Evolutionary conservation across 805 yeast species (phyloP).

Genomic region (Komagataella mondaviorum): DNA sequence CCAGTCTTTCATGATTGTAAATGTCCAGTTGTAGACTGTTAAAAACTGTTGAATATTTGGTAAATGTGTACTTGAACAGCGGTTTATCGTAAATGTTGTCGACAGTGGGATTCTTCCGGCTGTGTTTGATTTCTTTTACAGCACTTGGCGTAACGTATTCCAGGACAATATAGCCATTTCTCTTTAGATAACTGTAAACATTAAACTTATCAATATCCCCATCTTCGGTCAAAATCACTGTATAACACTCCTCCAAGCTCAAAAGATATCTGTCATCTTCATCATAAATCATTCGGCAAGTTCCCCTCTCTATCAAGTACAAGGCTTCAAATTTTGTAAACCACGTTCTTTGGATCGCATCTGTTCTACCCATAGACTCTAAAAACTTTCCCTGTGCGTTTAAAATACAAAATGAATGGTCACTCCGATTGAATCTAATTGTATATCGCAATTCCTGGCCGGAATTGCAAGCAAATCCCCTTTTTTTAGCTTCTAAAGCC

Average conservation of each 20-base stretch:
- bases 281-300: constrained; percentile 18
- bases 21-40: not conserved
- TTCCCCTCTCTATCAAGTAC: constrained; percentile 75
- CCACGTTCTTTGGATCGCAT: constrained; percentile 29
- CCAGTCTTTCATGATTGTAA: not conserved
- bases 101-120: not conserved
- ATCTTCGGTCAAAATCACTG: constrained; percentile 27
- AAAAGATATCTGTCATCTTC: constrained; percentile 20
- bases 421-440: constrained; percentile 11
- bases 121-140: not conserved
- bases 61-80: not conserved
- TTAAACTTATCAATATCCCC: constrained; percentile 40
- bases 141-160: constrained; percentile 7
- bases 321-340: constrained; percentile 56
- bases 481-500: constrained; percentile 33
- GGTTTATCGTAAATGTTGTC: not conserved
- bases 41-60: not conserved
- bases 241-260: constrained; percentile 52
- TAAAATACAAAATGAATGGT: constrained; percentile 15
- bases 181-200: constrained; percentile 61
- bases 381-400: constrained; percentile 60
- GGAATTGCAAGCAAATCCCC: constrained; percentile 24
- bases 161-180: constrained; percentile 64
- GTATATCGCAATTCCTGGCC: constrained; percentile 14
- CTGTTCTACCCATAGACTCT: constrained; percentile 56